A percentile compares a stretch with the other conserved stretches of the same genome.
Evolutionary conservation across 2,329 filamentous ascomycete genomes (phyloP).

Genomic region (Curvularia spicifera): DNA sequence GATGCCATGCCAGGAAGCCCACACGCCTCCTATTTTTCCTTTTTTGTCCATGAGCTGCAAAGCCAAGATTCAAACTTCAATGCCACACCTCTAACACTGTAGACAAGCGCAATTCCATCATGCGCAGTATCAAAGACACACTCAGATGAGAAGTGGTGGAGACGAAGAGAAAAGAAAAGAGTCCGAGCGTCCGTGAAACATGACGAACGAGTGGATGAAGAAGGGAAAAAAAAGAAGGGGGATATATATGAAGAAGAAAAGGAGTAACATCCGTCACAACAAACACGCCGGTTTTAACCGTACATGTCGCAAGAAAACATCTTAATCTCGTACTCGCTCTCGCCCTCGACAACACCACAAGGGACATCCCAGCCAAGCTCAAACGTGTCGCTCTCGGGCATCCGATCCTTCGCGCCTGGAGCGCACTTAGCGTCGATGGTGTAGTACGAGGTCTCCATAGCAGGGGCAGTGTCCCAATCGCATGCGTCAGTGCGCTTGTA

Average conservation of each 20-base stretch:
- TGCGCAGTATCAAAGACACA: no score
- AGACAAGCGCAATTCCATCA: no score
- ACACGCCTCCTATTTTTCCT: no score
- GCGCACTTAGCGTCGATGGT: slow-evolving; percentile 49
- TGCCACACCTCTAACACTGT: no score
- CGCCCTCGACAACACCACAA: slow-evolving; percentile 50
- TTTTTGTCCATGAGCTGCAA: no score
- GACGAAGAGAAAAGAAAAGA: slow-evolving; percentile 2
- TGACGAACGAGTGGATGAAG: slow-evolving; percentile 19
- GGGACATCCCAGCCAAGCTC: slow-evolving; percentile 53
- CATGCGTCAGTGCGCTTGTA: slow-evolving; percentile 42
- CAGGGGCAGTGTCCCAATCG: slow-evolving; percentile 49
- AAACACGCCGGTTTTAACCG: slow-evolving; percentile 6
- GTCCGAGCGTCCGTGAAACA: slow-evolving; percentile 16
- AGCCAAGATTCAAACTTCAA: no score
- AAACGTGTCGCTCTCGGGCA: slow-evolving; percentile 31
- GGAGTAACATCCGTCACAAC: background rate
- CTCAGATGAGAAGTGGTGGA: background rate
- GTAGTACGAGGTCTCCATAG: slow-evolving; percentile 53
- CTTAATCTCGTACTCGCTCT: slow-evolving; percentile 54
- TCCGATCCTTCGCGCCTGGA: slow-evolving; percentile 37
- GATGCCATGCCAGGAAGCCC: no score
- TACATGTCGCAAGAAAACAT: slow-evolving; percentile 45
- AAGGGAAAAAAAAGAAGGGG: background rate
- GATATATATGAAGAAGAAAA: slow-evolving; percentile 15